Conservation (phyloP, 1,139 yeast genomes). For the Blastobotrys illinoisensis region DNA sequence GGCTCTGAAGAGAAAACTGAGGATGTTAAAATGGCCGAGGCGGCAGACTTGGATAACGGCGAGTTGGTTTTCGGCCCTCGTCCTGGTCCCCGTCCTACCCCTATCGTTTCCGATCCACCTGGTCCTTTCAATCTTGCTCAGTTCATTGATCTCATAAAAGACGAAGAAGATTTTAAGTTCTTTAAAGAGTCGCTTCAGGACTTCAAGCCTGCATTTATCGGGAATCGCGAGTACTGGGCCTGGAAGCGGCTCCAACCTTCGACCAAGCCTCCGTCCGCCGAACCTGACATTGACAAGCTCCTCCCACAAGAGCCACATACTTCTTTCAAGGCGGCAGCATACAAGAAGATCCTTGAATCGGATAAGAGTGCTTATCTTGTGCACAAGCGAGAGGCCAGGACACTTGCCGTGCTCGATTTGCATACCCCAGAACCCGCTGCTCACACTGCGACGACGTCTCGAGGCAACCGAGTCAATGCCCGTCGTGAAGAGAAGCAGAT, state of each 20-base stretch:
- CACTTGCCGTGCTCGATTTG: not conserved
- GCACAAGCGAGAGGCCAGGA: conserved; percentile 50
- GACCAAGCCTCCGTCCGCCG: not conserved
- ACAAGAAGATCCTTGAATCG: conserved; percentile 63
- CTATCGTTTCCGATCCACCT: conserved; percentile 1
- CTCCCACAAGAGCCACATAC: conserved; percentile 25
- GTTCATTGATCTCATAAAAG: conserved; percentile 52
- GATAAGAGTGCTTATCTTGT: conserved; percentile 74
- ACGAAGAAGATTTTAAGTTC: conserved; percentile 64
- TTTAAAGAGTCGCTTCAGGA: conserved; percentile 43
- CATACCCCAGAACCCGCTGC: not conserved
- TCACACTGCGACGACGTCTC: conserved; percentile 54
- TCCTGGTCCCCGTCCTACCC: not conserved
- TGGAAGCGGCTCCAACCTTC: conserved; percentile 49
- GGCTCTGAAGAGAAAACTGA: not conserved
- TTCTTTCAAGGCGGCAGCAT: conserved; percentile 65
- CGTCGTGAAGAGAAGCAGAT: conserved; percentile 90
- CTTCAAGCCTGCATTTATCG: conserved; percentile 32
- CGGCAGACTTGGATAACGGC: not conserved
- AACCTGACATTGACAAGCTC: not conserved
- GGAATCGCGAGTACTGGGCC: conserved; percentile 56
- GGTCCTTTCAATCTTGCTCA: conserved; percentile 5
- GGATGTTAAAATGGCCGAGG: not conserved
- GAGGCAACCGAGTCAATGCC: conserved; percentile 83
- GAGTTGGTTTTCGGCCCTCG: conserved; percentile 2